Evolutionary conservation across 768 basidiomycete genomes (phyloP).

Genomic region (Agaricus subrufescens): DNA sequence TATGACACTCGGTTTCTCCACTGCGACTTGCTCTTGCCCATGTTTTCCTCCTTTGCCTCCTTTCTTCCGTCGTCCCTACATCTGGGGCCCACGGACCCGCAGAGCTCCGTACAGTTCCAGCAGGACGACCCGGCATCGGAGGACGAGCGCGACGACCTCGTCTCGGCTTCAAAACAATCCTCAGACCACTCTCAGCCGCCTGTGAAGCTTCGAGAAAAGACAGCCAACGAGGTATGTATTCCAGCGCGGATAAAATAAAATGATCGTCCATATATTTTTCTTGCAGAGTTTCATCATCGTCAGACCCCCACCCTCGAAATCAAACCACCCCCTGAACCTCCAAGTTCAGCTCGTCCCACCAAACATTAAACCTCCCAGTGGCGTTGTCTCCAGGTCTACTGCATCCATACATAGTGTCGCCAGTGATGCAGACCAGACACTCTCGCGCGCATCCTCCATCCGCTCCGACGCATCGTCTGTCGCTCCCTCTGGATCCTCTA

Average conservation of each 20-base stretch:
- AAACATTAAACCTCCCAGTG: constrained; percentile 37
- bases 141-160: constrained; percentile 25
- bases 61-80: constrained; percentile 48
- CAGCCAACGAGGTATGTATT: constrained; percentile 23
- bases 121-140: constrained; percentile 20
- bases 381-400: constrained; percentile 23
- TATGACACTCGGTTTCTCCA: constrained; percentile 9
- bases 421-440: constrained; percentile 19
- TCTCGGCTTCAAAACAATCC: constrained; percentile 6
- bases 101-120: constrained; percentile 19
- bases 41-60: constrained; percentile 51
- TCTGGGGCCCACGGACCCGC: constrained; percentile 17
- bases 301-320: constrained; percentile 79
- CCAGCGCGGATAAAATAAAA: not conserved
- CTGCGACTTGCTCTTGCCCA: constrained; percentile 16
- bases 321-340: constrained; percentile 84
- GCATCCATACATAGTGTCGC: constrained; percentile 9
- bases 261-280: not conserved
- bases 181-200: constrained; percentile 8
- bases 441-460: constrained; percentile 51
- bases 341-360: constrained; percentile 90
- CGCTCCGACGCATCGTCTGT: constrained; percentile 39
- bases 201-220: constrained; percentile 15
- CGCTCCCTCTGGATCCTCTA: constrained; percentile 31
- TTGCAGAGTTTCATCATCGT: constrained; percentile 86